Base-by-base conservation (phyloP, 176 grass and related monocot species). In the Oryza nivara region DNA sequence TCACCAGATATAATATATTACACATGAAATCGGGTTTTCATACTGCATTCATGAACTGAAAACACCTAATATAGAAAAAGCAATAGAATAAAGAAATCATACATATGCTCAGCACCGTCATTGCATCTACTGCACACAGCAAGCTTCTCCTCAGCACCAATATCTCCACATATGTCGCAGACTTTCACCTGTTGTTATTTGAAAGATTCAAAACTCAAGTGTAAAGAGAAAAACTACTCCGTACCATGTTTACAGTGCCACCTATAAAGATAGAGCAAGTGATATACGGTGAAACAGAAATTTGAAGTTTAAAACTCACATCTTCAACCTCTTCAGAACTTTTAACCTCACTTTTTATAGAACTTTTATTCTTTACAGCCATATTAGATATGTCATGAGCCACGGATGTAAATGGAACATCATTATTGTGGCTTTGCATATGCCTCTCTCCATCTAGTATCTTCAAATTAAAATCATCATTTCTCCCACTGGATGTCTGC, bases 51-150 rank as follows among this genome's bases (percentile, higher is more conserved):
- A 82, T n/a, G 23, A 76, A 67, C 63, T 56, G 9, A 38, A 83
- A 49, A 13, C 32, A 16, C 61, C 25, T 6, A 83, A 11, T 38
- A 58, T 26, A 40, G 40, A 47, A 41, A 83, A 63, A 6, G 63
- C 30, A 44, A 83, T 76, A 46, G 34, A 43, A 72, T 67, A 66
- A 70, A 13, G 63, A 79, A 67, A 80, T 58, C 75, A 90, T 96
- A 98, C 96, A 45, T 95, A 47, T 98, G 96, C 83, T 98, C 96
- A 75, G 96, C 96, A 25, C 96, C 96, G 51, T 99, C 96, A 74
- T 83, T 92, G 67, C 96, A 99, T 87, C 89, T 93, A 81, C 85
- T 92, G 82, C 96, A 99, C 58, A 92, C 80, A 58, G 91, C 93
- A 11, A 99, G 96, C 63, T 70, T 83, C 73, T 94, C 96, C 81